These are phyloP conservation scores for Cicer pinnatifidum DNA, from an alignment of 306 rosid genomes.

Conservation along the genomic window DNA sequence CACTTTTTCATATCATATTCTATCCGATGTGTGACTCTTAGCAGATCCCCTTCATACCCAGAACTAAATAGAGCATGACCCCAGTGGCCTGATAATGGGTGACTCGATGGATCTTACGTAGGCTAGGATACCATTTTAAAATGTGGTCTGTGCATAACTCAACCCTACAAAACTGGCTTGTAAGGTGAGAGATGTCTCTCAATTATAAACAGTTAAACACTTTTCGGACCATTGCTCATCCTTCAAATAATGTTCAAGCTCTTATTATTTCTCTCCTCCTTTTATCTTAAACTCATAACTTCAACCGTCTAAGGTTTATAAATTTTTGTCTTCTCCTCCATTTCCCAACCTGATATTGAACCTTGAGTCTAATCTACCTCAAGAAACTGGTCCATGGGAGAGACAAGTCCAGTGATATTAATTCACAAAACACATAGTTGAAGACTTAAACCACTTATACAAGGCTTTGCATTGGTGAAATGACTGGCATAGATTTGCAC, in stretches of 20 bases:
- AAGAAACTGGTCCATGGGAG: not conserved
- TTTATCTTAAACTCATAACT: not conserved
- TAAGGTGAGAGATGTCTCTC: too few relatives aligned
- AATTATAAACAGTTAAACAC: too few relatives aligned
- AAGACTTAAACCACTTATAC: not conserved
- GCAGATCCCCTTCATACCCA: too few relatives aligned
- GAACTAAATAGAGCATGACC: too few relatives aligned
- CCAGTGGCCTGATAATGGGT: too few relatives aligned
- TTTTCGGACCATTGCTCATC: too few relatives aligned
- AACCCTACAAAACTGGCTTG: too few relatives aligned
- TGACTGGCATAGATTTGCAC: not conserved
- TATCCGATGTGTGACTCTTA: too few relatives aligned
- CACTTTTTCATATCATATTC: too few relatives aligned
- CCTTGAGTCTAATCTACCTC: conserved; percentile 17
- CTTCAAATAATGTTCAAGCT: not conserved
- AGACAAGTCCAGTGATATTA: not conserved
- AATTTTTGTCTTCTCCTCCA: conserved; percentile 15
- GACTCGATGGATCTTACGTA: too few relatives aligned
- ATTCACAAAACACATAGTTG: not conserved
- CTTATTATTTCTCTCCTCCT: not conserved
- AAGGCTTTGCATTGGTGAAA: not conserved
- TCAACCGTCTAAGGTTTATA: not conserved
- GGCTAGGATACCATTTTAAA: too few relatives aligned
- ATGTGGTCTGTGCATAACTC: too few relatives aligned
- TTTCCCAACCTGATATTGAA: not conserved